A percentile compares a stretch with the other conserved stretches of the same genome.
phyloP scores from a whole-genome alignment of 192 early-diverging fungal species.

The Spizellomyces sp. region DNA sequence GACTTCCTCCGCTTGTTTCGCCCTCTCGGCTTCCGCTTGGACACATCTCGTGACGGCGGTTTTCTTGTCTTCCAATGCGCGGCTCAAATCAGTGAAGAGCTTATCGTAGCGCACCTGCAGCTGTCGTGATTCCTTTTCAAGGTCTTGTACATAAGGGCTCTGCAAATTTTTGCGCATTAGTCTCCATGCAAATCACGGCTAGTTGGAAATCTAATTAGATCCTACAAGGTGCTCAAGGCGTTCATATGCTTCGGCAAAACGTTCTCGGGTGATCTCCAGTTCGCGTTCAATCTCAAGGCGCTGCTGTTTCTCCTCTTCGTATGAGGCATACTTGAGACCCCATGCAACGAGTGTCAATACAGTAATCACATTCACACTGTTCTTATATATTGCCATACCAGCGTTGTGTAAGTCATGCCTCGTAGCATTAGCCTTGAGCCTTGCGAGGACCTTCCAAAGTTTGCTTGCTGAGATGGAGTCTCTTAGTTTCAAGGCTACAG shows the following conservation, averaged over 20 bases:
- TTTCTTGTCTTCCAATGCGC: constrained; percentile 12
- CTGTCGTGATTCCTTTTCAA: constrained; percentile 23
- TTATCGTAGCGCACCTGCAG: constrained; percentile 21
- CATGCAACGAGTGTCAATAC: background rate
- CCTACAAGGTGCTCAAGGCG: constrained; percentile 1
- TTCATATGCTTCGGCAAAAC: constrained; percentile 12
- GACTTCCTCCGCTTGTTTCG: background rate
- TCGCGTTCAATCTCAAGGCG: constrained; percentile 25
- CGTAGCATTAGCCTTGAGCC: constrained; percentile 3
- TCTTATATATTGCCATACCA: background rate
- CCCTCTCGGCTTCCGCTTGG: background rate
- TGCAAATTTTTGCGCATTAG: too few relatives aligned
- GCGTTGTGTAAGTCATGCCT: constrained; percentile 18
- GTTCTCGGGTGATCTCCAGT: constrained; percentile 15
- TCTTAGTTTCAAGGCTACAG: background rate
- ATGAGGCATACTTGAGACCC: constrained; percentile 15
- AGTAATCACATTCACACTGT: background rate
- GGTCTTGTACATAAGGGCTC: constrained; percentile 16
- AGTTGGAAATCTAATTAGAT: too few relatives aligned
- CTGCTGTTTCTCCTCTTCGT: constrained; percentile 26
- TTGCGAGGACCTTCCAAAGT: background rate
- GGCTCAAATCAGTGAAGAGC: constrained; percentile 15
- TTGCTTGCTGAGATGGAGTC: background rate
- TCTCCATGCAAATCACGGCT: too few relatives aligned
- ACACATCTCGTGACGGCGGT: background rate